These are phyloP conservation scores for Friedmanniomyces simplex DNA, from an alignment of 495 filamentous ascomycete species.

Conservation along the genomic window DNA sequence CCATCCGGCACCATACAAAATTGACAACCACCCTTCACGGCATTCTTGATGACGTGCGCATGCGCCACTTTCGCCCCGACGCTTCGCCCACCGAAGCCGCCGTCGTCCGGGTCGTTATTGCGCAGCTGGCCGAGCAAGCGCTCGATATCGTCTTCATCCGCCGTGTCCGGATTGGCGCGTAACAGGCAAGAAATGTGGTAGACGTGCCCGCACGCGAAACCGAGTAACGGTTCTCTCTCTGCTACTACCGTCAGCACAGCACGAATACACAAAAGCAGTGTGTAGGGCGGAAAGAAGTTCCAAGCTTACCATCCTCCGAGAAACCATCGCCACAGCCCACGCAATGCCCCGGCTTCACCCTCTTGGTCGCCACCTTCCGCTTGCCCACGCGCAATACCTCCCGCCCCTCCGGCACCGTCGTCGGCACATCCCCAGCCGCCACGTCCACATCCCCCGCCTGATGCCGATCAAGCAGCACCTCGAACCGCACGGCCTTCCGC, in stretches of 20 bases:
- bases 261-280: not conserved
- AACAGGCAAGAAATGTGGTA: conserved; percentile 81
- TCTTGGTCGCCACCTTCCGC: conserved; percentile 15
- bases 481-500: conserved; percentile 77
- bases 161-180: conserved; percentile 23
- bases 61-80: conserved; percentile 85
- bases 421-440: conserved; percentile 13
- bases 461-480: conserved; percentile 44
- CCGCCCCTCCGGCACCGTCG: conserved; percentile 6
- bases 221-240: conserved; percentile 46
- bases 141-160: conserved; percentile 27
- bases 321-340: conserved; percentile 19
- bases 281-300: not conserved
- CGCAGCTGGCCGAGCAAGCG: conserved; percentile 33
- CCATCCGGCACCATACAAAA: conserved; percentile 12
- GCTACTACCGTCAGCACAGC: not conserved
- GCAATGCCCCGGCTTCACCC: conserved; percentile 21
- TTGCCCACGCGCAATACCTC: conserved; percentile 13
- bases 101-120: conserved; percentile 35
- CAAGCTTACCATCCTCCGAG: conserved; percentile 14
- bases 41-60: conserved; percentile 64
- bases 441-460: conserved; percentile 10
- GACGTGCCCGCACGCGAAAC: conserved; percentile 83
- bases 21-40: conserved; percentile 48
- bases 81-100: conserved; percentile 39